phyloP scores from a whole-genome alignment of 345 rosid genomes.

The Adansonia digitata region DNA sequence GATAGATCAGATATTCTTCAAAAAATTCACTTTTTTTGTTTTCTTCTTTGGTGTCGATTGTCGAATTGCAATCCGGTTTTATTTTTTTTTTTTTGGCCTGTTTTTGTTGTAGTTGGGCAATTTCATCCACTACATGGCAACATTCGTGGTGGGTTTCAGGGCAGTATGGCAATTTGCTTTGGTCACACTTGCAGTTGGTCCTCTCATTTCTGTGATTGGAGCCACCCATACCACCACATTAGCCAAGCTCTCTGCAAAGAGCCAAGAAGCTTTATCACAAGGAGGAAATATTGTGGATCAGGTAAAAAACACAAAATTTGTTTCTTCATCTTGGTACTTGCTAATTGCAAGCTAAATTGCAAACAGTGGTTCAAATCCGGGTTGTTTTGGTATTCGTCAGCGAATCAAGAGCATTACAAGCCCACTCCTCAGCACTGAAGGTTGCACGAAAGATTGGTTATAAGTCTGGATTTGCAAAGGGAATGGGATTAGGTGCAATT shows the following conservation, averaged over 20 bases:
- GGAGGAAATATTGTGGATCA: constrained; percentile 93
- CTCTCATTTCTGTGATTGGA: constrained; percentile 89
- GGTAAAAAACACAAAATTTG: too few species aligned
- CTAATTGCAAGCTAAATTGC: too few species aligned
- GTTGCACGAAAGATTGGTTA: background rate
- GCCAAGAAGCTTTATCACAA: constrained; percentile 80
- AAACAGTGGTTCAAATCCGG: background rate
- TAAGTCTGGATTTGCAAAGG: too few species aligned
- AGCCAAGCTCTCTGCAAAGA: constrained; percentile 67
- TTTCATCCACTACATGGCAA: constrained; percentile 90
- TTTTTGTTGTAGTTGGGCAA: constrained; percentile 70
- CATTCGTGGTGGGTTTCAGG: constrained; percentile 90
- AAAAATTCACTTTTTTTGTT: too few species aligned
- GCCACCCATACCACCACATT: constrained; percentile 70
- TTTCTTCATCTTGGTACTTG: too few species aligned
- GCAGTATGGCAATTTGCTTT: constrained; percentile 96
- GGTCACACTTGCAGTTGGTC: constrained; percentile 93
- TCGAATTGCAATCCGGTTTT: too few species aligned
- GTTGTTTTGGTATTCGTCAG: background rate
- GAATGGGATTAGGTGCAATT: too few species aligned
- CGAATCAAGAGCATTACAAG: background rate
- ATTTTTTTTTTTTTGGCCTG: background rate
- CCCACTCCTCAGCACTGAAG: background rate
- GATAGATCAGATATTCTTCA: background rate
- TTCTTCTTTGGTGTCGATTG: too few species aligned